phyloP scores from a whole-genome alignment of 495 filamentous ascomycete species.

The Cetradonia linearis region DNA sequence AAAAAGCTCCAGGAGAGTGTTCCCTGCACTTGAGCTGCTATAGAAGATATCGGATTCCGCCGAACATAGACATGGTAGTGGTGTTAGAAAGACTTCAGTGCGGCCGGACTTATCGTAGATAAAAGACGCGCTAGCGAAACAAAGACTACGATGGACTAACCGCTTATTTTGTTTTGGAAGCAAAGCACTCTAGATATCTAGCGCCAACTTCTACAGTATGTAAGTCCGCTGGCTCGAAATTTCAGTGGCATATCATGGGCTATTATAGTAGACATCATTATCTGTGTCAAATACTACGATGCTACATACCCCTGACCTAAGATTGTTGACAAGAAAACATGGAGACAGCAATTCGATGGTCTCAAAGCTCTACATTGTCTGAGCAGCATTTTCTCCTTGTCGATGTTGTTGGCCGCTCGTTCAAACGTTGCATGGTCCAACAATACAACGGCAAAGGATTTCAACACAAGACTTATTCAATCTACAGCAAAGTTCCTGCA shows the following conservation, averaged over 20 bases:
- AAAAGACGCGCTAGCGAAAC: not conserved
- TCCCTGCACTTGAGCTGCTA: not conserved
- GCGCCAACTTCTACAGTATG: too few species aligned
- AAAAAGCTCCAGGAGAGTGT: not conserved
- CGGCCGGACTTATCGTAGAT: not conserved
- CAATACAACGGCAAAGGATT: constrained; percentile 47
- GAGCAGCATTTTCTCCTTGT: constrained; percentile 69
- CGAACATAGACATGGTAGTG: not conserved
- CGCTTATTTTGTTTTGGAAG: too few species aligned
- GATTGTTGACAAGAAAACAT: constrained; percentile 28
- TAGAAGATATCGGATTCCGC: not conserved
- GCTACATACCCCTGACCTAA: not conserved
- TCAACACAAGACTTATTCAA: constrained; percentile 57
- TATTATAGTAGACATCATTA: too few species aligned
- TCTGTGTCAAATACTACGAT: not conserved
- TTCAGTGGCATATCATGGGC: too few species aligned
- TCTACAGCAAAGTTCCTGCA: constrained; percentile 69
- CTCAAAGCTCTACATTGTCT: constrained; percentile 55
- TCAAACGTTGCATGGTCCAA: constrained; percentile 68
- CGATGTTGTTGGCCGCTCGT: constrained; percentile 67
- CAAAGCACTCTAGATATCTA: too few species aligned
- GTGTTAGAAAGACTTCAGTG: not conserved
- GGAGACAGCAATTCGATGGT: constrained; percentile 79
- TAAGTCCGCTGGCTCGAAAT: too few species aligned
- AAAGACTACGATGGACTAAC: not conserved